Conservation (phyloP, 2,329 filamentous ascomycete species). For the Botryotinia convoluta region DNA sequence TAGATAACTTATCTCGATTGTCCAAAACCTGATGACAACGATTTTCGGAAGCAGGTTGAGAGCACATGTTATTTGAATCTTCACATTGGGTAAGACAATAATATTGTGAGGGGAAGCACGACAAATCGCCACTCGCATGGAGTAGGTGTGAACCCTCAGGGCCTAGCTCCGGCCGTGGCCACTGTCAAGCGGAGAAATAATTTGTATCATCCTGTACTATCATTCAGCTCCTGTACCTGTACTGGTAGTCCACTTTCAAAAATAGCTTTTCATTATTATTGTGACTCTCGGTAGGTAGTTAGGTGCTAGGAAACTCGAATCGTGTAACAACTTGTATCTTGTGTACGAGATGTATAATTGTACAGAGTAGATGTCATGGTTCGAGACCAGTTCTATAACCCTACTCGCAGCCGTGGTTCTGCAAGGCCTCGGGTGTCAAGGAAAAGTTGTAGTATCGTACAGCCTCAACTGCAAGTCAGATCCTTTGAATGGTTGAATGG, state of each 20-base stretch:
- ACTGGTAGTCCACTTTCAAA: not conserved
- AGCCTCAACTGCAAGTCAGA: not conserved
- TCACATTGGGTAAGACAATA: not conserved
- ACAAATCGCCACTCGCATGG: not conserved
- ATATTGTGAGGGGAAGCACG: not conserved
- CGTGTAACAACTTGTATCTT: not conserved
- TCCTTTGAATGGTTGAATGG: not conserved
- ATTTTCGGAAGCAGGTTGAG: not conserved
- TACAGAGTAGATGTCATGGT: no score
- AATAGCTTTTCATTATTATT: not conserved
- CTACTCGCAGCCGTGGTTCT: not conserved
- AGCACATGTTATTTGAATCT: not conserved
- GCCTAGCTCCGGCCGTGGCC: constrained; percentile 3
- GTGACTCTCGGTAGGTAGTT: not conserved
- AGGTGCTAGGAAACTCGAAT: no score
- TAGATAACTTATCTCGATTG: not conserved
- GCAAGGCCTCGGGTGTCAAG: not conserved
- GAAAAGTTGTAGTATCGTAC: not conserved
- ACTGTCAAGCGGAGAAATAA: constrained; percentile 10
- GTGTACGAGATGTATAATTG: not conserved
- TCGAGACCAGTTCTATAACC: not conserved
- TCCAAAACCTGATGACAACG: not conserved
- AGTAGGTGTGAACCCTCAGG: not conserved
- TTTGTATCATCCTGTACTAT: not conserved
- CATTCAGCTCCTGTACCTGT: not conserved